phyloP scores from a whole-genome alignment of 2,329 filamentous ascomycete species.

The Neonectria sp. region DNA sequence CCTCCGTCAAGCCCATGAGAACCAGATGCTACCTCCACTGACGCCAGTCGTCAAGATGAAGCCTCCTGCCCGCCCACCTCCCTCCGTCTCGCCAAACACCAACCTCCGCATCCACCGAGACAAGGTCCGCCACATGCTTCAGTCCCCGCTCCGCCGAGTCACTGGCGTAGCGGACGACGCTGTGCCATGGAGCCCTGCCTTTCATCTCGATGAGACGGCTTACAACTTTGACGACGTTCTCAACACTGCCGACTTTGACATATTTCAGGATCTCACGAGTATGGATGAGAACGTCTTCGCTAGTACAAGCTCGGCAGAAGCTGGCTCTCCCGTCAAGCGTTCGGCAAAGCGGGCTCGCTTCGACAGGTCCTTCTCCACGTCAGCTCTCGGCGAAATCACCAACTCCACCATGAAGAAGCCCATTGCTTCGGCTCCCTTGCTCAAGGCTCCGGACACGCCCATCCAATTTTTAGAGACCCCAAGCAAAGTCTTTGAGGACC shows the following conservation, averaged over 20 bases:
- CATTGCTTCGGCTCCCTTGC: conserved; percentile 64
- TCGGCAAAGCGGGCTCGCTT: conserved; percentile 72
- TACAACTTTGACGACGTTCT: conserved; percentile 64
- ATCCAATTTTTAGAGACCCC: conserved; percentile 66
- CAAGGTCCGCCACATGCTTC: conserved; percentile 84
- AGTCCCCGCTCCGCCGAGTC: conserved; percentile 76
- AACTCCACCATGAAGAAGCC: conserved; percentile 67
- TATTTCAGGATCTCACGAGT: conserved; percentile 65
- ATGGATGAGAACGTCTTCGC: conserved; percentile 51
- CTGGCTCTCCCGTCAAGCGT: conserved; percentile 78
- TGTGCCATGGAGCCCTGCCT: conserved; percentile 77
- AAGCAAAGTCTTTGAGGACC: conserved; percentile 69
- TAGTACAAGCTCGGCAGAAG: conserved; percentile 63
- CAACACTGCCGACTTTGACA: conserved; percentile 72
- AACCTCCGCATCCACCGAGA: conserved; percentile 91
- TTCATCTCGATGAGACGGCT: conserved; percentile 72
- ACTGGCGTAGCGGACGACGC: conserved; percentile 59
- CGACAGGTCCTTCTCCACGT: conserved; percentile 75
- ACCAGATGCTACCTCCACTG: conserved; percentile 80
- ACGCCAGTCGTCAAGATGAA: conserved; percentile 90
- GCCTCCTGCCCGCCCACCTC: conserved; percentile 66
- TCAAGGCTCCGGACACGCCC: conserved; percentile 63
- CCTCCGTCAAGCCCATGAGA: conserved; percentile 68
- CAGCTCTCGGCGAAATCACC: conserved; percentile 73
- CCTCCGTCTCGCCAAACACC: conserved; percentile 93